phyloP scores from a whole-genome alignment of 805 yeast genomes.

The Candida fluviatilis region DNA sequence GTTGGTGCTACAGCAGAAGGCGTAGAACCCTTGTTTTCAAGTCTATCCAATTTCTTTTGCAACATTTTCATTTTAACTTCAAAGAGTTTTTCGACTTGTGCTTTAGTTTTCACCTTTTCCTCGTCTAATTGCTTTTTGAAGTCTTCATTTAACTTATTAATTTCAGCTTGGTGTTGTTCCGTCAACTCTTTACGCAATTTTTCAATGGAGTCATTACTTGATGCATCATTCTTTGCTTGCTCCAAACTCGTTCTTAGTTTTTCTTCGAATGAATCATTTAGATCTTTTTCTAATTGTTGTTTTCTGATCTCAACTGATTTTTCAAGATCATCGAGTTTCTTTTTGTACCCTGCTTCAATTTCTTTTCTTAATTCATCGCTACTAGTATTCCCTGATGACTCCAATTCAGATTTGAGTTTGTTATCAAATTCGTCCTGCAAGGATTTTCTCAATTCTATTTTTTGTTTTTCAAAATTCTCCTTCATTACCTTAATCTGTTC shows the following conservation, averaged over 20 bases:
- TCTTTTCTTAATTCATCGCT: slow-evolving; percentile 21
- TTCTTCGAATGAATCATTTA: slow-evolving; percentile 16
- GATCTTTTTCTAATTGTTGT: slow-evolving; percentile 35
- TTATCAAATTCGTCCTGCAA: slow-evolving; percentile 17
- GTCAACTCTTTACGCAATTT: slow-evolving; percentile 8
- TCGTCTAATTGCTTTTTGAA: slow-evolving; percentile 15
- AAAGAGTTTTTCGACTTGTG: slow-evolving; percentile 52
- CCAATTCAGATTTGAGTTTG: slow-evolving; percentile 27
- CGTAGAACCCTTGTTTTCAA: slow-evolving; percentile 34
- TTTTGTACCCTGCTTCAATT: slow-evolving; percentile 14
- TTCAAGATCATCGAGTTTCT: slow-evolving; percentile 16
- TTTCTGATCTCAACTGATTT: slow-evolving; percentile 15
- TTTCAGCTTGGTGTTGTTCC: slow-evolving; percentile 15
- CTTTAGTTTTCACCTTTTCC: slow-evolving; percentile 39
- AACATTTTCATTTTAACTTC: slow-evolving; percentile 56
- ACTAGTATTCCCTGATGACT: slow-evolving; percentile 17
- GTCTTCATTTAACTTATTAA: slow-evolving; percentile 17
- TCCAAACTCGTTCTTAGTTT: slow-evolving; percentile 15
- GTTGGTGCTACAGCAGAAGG: slow-evolving; percentile 8
- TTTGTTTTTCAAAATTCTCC: slow-evolving; percentile 16
- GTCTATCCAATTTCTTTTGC: slow-evolving; percentile 49
- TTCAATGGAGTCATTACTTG: slow-evolving; percentile 6
- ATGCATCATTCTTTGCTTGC: slow-evolving; percentile 8
- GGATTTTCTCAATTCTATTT: slow-evolving; percentile 10
- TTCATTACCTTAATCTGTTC: slow-evolving; percentile 9